Conservation (phyloP, 1,284 basidiomycete genomes). For the Austroboletus sp. region DNA sequence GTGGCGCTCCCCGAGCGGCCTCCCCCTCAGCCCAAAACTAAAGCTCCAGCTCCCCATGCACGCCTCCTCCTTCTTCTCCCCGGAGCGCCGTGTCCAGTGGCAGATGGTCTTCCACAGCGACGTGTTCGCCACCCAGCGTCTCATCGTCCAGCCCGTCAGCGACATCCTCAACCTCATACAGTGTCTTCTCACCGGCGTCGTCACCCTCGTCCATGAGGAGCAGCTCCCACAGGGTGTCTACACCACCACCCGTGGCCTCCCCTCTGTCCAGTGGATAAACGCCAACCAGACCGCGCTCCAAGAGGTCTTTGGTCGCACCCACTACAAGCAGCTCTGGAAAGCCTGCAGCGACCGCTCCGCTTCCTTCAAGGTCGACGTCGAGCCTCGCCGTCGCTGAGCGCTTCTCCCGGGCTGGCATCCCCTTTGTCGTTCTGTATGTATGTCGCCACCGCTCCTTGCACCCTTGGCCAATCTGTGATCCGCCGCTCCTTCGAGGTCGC, state of each 20-base stretch:
- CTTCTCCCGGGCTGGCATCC: constrained; percentile 16
- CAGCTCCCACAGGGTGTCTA: constrained; percentile 56
- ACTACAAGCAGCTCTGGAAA: constrained; percentile 62
- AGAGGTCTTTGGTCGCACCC: constrained; percentile 64
- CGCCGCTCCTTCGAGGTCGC: constrained; percentile 18
- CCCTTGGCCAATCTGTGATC: constrained; percentile 25
- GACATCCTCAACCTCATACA: constrained; percentile 72
- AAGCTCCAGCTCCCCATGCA: constrained; percentile 66
- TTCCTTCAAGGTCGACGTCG: constrained; percentile 64
- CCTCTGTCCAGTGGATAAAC: constrained; percentile 65
- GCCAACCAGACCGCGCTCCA: constrained; percentile 57
- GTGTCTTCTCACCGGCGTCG: constrained; percentile 72
- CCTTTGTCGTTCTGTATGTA: constrained; percentile 19
- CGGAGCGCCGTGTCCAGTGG: constrained; percentile 75
- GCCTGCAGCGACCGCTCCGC: constrained; percentile 63
- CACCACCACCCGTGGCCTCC: constrained; percentile 70
- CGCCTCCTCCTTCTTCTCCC: constrained; percentile 75
- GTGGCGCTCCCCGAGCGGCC: constrained; percentile 63
- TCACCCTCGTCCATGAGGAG: constrained; percentile 70
- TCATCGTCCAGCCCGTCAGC: constrained; percentile 67
- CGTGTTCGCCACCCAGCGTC: constrained; percentile 69
- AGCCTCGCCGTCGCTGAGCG: constrained; percentile 27
- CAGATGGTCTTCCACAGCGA: constrained; percentile 82
- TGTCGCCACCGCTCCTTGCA: constrained; percentile 8
- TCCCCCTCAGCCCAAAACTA: constrained; percentile 67